These are phyloP conservation scores for Priceomyces melissophilus DNA, from an alignment of 805 yeast genomes.

Conservation along the genomic window DNA sequence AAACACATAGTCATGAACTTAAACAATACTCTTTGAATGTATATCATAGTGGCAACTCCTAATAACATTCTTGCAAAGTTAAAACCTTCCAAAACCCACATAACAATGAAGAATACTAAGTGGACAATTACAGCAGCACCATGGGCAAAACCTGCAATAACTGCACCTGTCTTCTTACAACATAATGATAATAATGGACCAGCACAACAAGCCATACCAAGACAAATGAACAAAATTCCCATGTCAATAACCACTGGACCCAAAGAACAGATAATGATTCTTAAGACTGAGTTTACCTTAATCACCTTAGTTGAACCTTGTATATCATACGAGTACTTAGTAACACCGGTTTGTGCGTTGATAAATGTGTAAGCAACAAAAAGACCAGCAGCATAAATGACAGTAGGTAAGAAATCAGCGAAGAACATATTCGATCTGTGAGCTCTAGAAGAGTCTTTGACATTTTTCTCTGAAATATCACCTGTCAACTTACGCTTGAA, in stretches of 20 bases:
- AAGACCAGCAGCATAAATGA: constrained; percentile 64
- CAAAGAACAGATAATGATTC: constrained; percentile 75
- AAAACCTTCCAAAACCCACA: constrained; percentile 98
- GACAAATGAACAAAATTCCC: constrained; percentile 76
- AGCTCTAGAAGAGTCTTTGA: constrained; percentile 71
- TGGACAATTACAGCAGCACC: constrained; percentile 90
- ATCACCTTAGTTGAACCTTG: constrained; percentile 32
- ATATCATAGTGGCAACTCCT: constrained; percentile 80
- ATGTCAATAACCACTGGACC: constrained; percentile 90
- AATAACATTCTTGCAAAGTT: constrained; percentile 79
- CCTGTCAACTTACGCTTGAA: constrained; percentile 71
- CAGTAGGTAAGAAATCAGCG: constrained; percentile 75
- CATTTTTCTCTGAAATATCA: constrained; percentile 64
- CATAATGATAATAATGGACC: constrained; percentile 95
- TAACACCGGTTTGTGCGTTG: constrained; percentile 84
- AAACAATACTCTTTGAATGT: constrained; percentile 84
- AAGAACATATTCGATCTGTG: constrained; percentile 72
- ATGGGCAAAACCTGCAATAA: constrained; percentile 92
- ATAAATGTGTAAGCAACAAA: constrained; percentile 77
- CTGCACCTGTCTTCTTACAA: constrained; percentile 95
- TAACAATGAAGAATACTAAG: constrained; percentile 82
- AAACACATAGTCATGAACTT: constrained; percentile 73
- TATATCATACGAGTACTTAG: constrained; percentile 30
- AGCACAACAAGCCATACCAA: constrained; percentile 90
- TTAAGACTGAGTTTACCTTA: constrained; percentile 63